Evolutionary conservation across 2,329 filamentous ascomycete genomes (phyloP).

Genomic region (Metarhizium robertsii): DNA sequence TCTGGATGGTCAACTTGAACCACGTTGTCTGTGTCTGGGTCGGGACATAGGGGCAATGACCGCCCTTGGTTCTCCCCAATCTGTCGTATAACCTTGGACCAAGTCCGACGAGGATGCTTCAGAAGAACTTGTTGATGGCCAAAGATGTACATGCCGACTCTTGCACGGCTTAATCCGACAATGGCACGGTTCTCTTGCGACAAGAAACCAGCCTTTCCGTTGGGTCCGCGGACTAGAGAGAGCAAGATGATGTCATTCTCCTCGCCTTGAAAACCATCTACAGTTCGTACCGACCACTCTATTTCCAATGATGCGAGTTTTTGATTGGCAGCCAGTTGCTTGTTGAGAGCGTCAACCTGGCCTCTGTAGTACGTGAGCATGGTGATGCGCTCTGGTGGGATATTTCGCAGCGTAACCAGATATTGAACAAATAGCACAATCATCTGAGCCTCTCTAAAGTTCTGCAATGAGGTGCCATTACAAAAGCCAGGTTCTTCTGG

Average conservation of each 20-base stretch:
- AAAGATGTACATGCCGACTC: constrained; percentile 74
- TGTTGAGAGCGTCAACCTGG: constrained; percentile 58
- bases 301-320: constrained; percentile 13
- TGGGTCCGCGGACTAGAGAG: constrained; percentile 68
- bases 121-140: constrained; percentile 56
- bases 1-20: constrained; percentile 41
- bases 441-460: constrained; percentile 66
- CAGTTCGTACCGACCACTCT: constrained; percentile 59
- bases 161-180: constrained; percentile 59
- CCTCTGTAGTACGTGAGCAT: constrained; percentile 84
- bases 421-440: constrained; percentile 64
- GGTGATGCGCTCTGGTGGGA: constrained; percentile 54
- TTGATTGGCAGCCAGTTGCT: constrained; percentile 28
- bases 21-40: constrained; percentile 40
- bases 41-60: constrained; percentile 9
- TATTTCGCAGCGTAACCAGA: constrained; percentile 54
- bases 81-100: constrained; percentile 29
- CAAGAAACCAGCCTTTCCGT: constrained; percentile 59
- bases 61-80: constrained; percentile 29
- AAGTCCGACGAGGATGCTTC: constrained; percentile 25
- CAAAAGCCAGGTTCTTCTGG: constrained; percentile 20
- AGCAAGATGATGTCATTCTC: constrained; percentile 79
- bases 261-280: constrained; percentile 86
- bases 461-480: constrained; percentile 49
- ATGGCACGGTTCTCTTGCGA: constrained; percentile 49